Conservation (phyloP, 805 yeast species). For the Candida ovalis region DNA sequence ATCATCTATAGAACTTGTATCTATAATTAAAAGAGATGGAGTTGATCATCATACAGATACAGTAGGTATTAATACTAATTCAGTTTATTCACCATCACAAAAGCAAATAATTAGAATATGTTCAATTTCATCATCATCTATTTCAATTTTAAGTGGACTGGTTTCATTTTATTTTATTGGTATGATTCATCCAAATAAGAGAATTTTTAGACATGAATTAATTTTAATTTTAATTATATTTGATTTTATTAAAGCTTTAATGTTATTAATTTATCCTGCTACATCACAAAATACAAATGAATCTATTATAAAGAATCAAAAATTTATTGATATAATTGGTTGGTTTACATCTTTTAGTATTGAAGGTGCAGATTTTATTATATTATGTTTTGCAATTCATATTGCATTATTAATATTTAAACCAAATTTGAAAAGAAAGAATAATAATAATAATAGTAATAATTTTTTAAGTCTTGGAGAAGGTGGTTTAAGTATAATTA, state of each 20-base stretch:
- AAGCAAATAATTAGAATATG: slow-evolving; percentile 32
- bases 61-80: no score
- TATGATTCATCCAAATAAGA: slow-evolving; percentile 60
- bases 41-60: no score
- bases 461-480: slow-evolving; percentile 35
- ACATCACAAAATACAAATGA: slow-evolving; percentile 9
- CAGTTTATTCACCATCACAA: slow-evolving; percentile 2
- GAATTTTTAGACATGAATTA: slow-evolving; percentile 67
- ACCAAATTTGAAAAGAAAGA: slow-evolving; percentile 44
- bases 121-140: slow-evolving; percentile 46
- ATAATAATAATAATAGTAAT: slow-evolving; percentile 22
- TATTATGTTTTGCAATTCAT: slow-evolving; percentile 77
- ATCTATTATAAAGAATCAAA: slow-evolving; percentile 10
- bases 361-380: slow-evolving; percentile 85
- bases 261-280: slow-evolving; percentile 63
- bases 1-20: neutral
- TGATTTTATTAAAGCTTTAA: slow-evolving; percentile 71
- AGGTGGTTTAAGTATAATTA: slow-evolving; percentile 66
- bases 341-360: slow-evolving; percentile 77
- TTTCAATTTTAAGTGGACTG: slow-evolving; percentile 52
- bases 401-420: slow-evolving; percentile 69
- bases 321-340: slow-evolving; percentile 65
- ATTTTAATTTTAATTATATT: slow-evolving; percentile 63
- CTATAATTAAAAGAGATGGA: no score
- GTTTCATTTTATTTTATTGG: slow-evolving; percentile 55